Evolutionary conservation across 768 basidiomycete species (phyloP).

Genomic region (Rickenella mellea): DNA sequence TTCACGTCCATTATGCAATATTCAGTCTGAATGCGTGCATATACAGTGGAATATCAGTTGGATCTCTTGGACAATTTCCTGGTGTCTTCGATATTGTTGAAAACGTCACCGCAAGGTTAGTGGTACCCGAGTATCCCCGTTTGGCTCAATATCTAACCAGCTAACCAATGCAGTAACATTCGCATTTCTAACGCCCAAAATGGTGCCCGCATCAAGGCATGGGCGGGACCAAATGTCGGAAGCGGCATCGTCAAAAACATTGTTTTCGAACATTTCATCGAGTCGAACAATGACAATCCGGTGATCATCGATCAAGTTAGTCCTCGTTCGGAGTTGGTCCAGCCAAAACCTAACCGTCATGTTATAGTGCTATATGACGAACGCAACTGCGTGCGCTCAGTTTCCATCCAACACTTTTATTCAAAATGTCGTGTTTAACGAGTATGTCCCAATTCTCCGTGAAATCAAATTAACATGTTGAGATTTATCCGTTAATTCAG

Average conservation of each 20-base stretch:
- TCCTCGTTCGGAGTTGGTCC: not conserved
- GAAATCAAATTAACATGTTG: not conserved
- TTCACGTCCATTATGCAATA: not conserved
- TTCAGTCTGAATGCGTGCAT: not conserved
- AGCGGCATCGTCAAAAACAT: conserved; percentile 49
- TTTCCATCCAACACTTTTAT: conserved; percentile 48
- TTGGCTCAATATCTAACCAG: not conserved
- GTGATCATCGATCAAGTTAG: conserved; percentile 46
- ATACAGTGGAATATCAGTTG: conserved; percentile 39
- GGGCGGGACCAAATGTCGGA: conserved; percentile 51
- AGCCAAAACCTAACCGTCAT: not conserved
- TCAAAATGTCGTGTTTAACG: conserved; percentile 46
- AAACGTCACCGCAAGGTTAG: conserved; percentile 34
- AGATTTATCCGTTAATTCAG: conserved; percentile 19
- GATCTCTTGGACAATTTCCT: conserved; percentile 37
- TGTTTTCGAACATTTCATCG: conserved; percentile 42
- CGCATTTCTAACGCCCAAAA: conserved; percentile 37
- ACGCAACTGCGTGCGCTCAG: conserved; percentile 36
- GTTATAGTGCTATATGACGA: conserved; percentile 38
- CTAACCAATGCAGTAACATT: conserved; percentile 20
- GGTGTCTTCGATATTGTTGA: conserved; percentile 33
- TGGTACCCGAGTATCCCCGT: conserved; percentile 1
- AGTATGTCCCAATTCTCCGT: conserved; percentile 20
- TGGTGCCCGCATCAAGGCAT: conserved; percentile 57
- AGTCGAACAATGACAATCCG: conserved; percentile 48